phyloP scores from a whole-genome alignment of 2,329 filamentous ascomycete species.

The Elsinoe arachidis region DNA sequence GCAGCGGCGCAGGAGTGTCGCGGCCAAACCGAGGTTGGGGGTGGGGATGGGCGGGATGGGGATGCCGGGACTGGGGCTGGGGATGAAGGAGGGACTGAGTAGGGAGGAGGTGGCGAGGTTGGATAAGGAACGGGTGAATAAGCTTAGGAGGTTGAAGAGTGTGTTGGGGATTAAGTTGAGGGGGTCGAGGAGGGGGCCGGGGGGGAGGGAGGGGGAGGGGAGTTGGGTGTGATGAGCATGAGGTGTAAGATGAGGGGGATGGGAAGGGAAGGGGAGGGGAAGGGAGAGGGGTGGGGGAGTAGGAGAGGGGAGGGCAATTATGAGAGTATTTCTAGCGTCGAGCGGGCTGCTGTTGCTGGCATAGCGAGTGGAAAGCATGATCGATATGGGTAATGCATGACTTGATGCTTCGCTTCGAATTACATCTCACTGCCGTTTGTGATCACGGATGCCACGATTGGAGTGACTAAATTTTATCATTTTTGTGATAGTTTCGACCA shows the following conservation, averaged over 20 bases:
- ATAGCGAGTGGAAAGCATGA: too few relatives aligned
- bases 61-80: slow-evolving; percentile 5
- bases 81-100: slow-evolving; percentile 4
- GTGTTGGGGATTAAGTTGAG: slow-evolving; percentile 26
- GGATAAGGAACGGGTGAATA: slow-evolving; percentile 29
- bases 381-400: too few relatives aligned
- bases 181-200: not conserved
- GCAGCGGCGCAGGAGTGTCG: slow-evolving; percentile 22
- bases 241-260: not conserved
- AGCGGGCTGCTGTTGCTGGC: not conserved
- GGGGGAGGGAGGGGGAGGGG: not conserved
- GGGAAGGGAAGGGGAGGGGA: not conserved
- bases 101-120: slow-evolving; percentile 25
- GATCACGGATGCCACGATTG: not conserved
- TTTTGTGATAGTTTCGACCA: not conserved
- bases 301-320: not conserved
- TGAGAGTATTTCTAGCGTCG: not conserved
- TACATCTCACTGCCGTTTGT: not conserved
- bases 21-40: not conserved
- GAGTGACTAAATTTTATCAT: slow-evolving; percentile 1
- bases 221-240: not conserved
- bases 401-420: not conserved
- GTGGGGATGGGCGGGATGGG: not conserved
- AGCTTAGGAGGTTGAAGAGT: slow-evolving; percentile 27
- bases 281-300: not conserved